Evolutionary conservation across 116 monocot genomes (phyloP), one percentile per base, ranked within the genome.

Genomic region (Thalassia testudinum): DNA sequence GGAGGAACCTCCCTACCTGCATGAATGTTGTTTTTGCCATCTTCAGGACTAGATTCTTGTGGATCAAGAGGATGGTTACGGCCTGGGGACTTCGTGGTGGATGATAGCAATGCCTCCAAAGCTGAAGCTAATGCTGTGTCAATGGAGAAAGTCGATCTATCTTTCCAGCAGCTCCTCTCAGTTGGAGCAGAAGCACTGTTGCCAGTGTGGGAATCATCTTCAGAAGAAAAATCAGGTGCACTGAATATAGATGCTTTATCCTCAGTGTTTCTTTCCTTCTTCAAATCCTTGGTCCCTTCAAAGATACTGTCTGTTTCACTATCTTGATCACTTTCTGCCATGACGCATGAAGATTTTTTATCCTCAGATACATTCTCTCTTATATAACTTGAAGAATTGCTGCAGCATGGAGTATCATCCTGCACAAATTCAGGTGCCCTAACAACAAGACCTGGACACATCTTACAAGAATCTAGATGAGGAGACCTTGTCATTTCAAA

Each of bases 51-150:
- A 3, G 4, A 16, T n/a, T 45, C 19, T 15, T 45, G 19, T 45
- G 18, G 3, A 20, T 45, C 45, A n/a, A 20, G 15, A 20, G 45
- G 45, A 6, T 16, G 19, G 19, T 45, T 20, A 20, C 15, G 4
- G 4, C 3, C 19, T 45, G 18, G 19, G 15, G 45, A 45, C 4
- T n/a, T 45, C 5, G 22, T 58, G 12, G 60, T 15, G 34, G 83
- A 77, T 11, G 29, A 49, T 24, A 78, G 20, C 30, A 93, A 78
- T 66, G 87, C 93, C 21, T 63, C 69, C 27, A 93, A 56, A 21
- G 83, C 78, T 50, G 81, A 82, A 60, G 74, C 61, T 58, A 87
- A 78, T 26, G 74, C 78, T 37, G 42, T 66, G 48, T 87, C 74
- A 47, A 84, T 64, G 21, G 87, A 74, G 16, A 64, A 25, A 34